Evolutionary conservation across 768 basidiomycete species (phyloP).

Genomic region (Kwoniella sp.): DNA sequence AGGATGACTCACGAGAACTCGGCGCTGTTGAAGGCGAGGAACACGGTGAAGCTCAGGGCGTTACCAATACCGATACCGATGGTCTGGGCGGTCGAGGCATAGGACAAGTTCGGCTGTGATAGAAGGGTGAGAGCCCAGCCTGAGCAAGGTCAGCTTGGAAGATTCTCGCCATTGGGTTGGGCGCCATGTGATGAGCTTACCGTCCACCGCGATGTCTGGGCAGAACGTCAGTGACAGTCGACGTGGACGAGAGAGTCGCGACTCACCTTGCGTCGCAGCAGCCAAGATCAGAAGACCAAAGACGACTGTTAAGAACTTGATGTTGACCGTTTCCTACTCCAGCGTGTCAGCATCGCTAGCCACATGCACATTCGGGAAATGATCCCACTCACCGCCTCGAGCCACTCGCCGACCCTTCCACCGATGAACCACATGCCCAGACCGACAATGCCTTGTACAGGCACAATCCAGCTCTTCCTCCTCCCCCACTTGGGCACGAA

Average conservation of each 20-base stretch:
- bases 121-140: conserved; percentile 59
- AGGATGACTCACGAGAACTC: conserved; percentile 67
- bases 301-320: conserved; percentile 69
- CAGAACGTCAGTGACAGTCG: conserved; percentile 53
- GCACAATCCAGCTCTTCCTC: conserved; percentile 97
- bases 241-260: background rate
- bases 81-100: conserved; percentile 96
- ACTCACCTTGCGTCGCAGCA: conserved; percentile 89
- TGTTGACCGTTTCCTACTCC: conserved; percentile 77
- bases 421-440: conserved; percentile 57
- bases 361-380: background rate
- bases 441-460: conserved; percentile 89
- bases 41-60: conserved; percentile 94
- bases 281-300: conserved; percentile 89
- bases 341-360: too few species aligned
- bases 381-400: conserved; percentile 62
- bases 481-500: conserved; percentile 71
- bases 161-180: background rate
- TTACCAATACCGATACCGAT: conserved; percentile 94
- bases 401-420: conserved; percentile 64
- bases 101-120: conserved; percentile 88
- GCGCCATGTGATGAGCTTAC: conserved; percentile 42
- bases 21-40: conserved; percentile 91
- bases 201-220: conserved; percentile 95
- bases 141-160: background rate